Percentiles rank a stretch among this genome's conserved stretches.
These are phyloP conservation scores for Cyclotella sp. DNA, from an alignment of 108 stramenopile genomes.

Conservation along the genomic window DNA sequence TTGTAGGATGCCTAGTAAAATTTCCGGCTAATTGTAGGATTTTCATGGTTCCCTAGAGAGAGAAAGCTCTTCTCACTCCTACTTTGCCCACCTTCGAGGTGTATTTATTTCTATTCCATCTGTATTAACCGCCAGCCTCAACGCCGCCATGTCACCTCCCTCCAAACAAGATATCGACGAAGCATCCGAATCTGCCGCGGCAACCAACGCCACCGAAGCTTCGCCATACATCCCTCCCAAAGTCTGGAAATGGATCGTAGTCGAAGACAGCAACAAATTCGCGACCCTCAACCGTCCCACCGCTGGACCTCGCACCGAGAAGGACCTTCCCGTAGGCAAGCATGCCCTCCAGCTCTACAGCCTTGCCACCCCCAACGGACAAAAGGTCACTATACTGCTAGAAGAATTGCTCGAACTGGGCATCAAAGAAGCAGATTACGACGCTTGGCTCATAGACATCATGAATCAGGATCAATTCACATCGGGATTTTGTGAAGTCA, in stretches of 20 bases:
- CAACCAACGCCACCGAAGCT: neutral
- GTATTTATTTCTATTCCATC: too few relatives aligned
- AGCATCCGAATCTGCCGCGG: neutral
- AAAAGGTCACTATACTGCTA: slow-evolving; percentile 84
- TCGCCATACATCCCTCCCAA: slow-evolving; percentile 48
- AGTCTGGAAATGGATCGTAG: slow-evolving; percentile 49
- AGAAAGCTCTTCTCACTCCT: too few relatives aligned
- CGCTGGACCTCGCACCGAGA: slow-evolving; percentile 73
- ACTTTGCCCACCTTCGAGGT: too few relatives aligned
- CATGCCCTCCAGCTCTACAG: slow-evolving; percentile 85
- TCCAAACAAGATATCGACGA: slow-evolving; percentile 3
- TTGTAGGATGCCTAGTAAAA: too few relatives aligned
- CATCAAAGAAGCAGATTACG: slow-evolving; percentile 67
- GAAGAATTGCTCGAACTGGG: slow-evolving; percentile 65
- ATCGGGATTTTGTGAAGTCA: slow-evolving; percentile 80
- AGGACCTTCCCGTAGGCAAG: slow-evolving; percentile 65
- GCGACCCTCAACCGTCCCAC: slow-evolving; percentile 62
- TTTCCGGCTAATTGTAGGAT: too few relatives aligned
- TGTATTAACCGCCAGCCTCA: too few relatives aligned
- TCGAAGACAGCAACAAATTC: slow-evolving; percentile 33
- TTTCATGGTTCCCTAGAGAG: too few relatives aligned
- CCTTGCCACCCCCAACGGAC: slow-evolving; percentile 87
- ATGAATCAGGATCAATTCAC: slow-evolving; percentile 78
- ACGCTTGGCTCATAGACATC: slow-evolving; percentile 76
- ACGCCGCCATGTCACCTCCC: neutral